Base-by-base conservation (phyloP, 2,329 filamentous ascomycete genomes). In the Ophiostoma tasmaniense region DNA sequence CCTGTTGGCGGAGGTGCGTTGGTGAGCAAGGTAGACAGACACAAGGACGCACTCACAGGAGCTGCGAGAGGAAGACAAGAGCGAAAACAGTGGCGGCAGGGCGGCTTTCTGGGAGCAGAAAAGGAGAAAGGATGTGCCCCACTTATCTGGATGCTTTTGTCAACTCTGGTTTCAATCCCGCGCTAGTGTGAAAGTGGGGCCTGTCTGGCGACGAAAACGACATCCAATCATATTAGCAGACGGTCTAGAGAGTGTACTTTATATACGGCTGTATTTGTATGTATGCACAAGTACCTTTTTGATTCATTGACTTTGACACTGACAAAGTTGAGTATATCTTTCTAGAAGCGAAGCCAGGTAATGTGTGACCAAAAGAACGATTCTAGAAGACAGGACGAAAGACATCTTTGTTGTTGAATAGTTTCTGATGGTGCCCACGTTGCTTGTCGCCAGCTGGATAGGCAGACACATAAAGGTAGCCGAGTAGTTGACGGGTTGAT, bases 151-250 rank as follows among this genome's bases (percentile, higher is more conserved):
- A 61, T 30, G 55, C 42, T 45, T 45, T 45, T 45, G 42, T 45
- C 42, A 45, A 45, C 42, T 45, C 4, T 45, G 52, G 70, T 70
- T 71, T 69, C 70, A 70, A 65, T 20, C 11, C 22, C 1, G 68
- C 67, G 68, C 72, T 72, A 72, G 66, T 50, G 52, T 10, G 0
- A 14, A 39, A 45, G 10, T 17, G 68, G 69, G 3, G 59, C 69
- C 20, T 22, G 20, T 30, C 10, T 65, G 70, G 52, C 45, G 69
- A 70, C 70, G 70, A 70, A 45, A 61, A 30, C 25, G 11, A 14
- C 25, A 17, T 14, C 55, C 55, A 61, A 61, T 30, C 55, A 61
- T 61, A 30, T 25, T 55, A 8, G n/a, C 5, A 14, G 8, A 11
- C 8, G 25, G 2, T 8, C 22, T 11, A 28, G 52, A 14, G 14